Evolutionary conservation across 2,329 filamentous ascomycete genomes (phyloP), one percentile per base, ranked within the genome.

Genomic region (Phoma herbarum): DNA sequence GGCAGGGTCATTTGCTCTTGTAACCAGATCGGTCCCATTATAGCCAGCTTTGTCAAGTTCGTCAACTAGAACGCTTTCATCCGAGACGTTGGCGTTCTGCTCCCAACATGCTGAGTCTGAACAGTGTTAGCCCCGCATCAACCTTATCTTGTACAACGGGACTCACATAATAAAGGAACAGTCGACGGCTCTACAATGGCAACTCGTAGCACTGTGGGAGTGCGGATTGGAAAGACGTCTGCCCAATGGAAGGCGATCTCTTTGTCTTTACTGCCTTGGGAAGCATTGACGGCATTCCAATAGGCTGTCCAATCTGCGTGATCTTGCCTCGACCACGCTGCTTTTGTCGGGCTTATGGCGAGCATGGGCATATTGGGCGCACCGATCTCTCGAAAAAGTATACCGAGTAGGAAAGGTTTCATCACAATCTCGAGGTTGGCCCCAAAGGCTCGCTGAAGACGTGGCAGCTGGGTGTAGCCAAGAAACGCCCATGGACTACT

Each of bases 371-470:
- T 39, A 25, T 72, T 73, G 11, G 74, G 74, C 3, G 74, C 72
- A 1, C 74, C 74, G 23, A 76, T 75, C 60, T 75, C 73, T 37
- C 72, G 64, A 23, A 76, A 76, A 29, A 77, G 46, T n/a, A 70
- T 69, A 0, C 74, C 74, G 2, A 77, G 59, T 3, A 76, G 25
- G 26, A 75, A 74, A 0, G 74, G 74, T 51, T 75, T 75, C 63
- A 73, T 66, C 0, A 63, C 62, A 37, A 77, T 70, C 22, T 73
- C 59, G 7, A 76, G 55, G 1, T 60, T 45, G 0, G 55, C 18
- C 0, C 70, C 70, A 54, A 77, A 77, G 1, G 52, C 66, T 8
- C 63, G 57, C 45, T 71, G 63, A 1, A 77, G 48, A 4, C 72
- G 55, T 3, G 68, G 57, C 1, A 77, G 62, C 33, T 76, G 74